These are phyloP conservation scores for Sphaerobolus stellatus DNA, from an alignment of 1,284 basidiomycete species.

Conservation along the genomic window DNA sequence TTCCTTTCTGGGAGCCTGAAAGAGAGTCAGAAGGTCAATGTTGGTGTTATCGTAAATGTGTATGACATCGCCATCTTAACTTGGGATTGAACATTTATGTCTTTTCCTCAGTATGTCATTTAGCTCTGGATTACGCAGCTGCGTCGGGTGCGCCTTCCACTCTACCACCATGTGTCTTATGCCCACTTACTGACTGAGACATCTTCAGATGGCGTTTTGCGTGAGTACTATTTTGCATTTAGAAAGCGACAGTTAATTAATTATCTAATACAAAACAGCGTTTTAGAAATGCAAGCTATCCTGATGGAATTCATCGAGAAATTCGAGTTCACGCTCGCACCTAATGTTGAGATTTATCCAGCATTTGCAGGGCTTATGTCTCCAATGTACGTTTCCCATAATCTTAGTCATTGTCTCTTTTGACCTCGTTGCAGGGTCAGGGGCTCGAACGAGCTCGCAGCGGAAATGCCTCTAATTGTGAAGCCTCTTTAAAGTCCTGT, in stretches of 20 bases:
- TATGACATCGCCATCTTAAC: no score
- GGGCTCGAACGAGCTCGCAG: no score
- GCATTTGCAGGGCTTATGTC: constrained; percentile 20
- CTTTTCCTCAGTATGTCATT: constrained; percentile 39
- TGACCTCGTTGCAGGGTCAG: no score
- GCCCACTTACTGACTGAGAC: background rate
- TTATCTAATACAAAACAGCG: no score
- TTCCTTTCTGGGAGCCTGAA: constrained; percentile 23
- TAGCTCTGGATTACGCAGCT: constrained; percentile 41
- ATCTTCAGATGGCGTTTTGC: constrained; percentile 6
- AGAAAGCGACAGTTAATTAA: constrained; percentile 4
- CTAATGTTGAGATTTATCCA: constrained; percentile 40
- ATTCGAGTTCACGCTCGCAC: constrained; percentile 48
- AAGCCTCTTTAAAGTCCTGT: no score
- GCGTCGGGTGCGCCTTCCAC: constrained; percentile 37
- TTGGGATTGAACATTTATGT: no score
- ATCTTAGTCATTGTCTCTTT: no score
- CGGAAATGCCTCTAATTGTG: no score
- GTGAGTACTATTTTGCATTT: constrained; percentile 5
- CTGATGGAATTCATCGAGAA: constrained; percentile 46
- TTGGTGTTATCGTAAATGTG: constrained; percentile 27
- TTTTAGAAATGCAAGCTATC: constrained; percentile 52
- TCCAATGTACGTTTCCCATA: constrained; percentile 21
- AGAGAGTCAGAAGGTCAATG: constrained; percentile 29
- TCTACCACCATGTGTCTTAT: background rate